phyloP scores from a whole-genome alignment of 495 filamentous ascomycete genomes.

The Podospora pseudoanserina region DNA sequence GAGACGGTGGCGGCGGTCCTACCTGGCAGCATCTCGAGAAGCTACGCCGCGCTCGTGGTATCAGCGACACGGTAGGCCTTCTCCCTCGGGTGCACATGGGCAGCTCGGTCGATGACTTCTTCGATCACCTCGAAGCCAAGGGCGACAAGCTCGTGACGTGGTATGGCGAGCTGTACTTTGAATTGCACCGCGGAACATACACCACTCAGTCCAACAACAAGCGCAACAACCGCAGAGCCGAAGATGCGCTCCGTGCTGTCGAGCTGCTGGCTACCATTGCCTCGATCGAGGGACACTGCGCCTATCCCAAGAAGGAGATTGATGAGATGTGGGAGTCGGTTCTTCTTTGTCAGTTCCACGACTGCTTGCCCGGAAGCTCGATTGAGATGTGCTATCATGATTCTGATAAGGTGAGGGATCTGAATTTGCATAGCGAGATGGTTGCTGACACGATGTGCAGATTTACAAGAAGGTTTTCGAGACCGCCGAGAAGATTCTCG shows the following conservation, averaged over 20 bases:
- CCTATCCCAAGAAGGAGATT: constrained; percentile 86
- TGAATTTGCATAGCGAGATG: constrained; percentile 13
- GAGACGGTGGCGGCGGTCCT: constrained; percentile 92
- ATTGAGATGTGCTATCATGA: constrained; percentile 98
- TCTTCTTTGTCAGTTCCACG: constrained; percentile 92
- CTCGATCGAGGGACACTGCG: constrained; percentile 66
- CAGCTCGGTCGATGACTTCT: constrained; percentile 93
- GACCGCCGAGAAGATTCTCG: constrained; percentile 66
- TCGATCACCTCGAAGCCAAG: constrained; percentile 70
- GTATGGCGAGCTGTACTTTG: constrained; percentile 98
- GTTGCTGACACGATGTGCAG: constrained; percentile 29
- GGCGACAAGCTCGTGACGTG: constrained; percentile 85
- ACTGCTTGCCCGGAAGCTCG: constrained; percentile 89
- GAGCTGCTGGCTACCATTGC: constrained; percentile 87
- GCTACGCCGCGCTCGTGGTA: constrained; percentile 86
- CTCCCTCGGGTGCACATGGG: constrained; percentile 88
- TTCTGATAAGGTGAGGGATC: constrained; percentile 61
- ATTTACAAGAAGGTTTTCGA: constrained; percentile 80
- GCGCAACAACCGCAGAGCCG: constrained; percentile 80
- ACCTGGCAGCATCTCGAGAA: constrained; percentile 95
- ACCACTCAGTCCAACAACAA: constrained; percentile 98
- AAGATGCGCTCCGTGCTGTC: constrained; percentile 78
- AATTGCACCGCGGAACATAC: constrained; percentile 93
- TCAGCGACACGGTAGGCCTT: constrained; percentile 80
- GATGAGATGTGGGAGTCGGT: constrained; percentile 90